Percentiles rank a stretch among this genome's conserved stretches.
These are phyloP conservation scores for Zygosaccharomyces siamensis DNA, from an alignment of 805 yeast genomes.

Conservation along the genomic window DNA sequence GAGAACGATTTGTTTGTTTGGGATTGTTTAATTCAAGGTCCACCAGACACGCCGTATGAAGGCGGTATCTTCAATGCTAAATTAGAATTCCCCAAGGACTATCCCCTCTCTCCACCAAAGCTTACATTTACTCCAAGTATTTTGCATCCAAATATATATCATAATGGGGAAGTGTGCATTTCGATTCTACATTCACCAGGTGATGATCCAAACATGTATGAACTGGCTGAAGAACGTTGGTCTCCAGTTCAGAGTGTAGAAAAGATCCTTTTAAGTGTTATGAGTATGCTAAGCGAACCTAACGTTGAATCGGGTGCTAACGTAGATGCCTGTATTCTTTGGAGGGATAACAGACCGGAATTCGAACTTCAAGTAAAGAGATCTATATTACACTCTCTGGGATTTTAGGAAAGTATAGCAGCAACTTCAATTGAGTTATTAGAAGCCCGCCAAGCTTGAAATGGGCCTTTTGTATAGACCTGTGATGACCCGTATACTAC, in stretches of 20 bases:
- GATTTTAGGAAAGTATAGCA: constrained; percentile 40
- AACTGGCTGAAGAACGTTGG: constrained; percentile 95
- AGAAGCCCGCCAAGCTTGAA: neutral
- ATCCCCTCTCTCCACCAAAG: constrained; percentile 78
- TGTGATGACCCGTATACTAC: constrained; percentile 1
- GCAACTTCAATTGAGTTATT: neutral
- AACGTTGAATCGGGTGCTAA: constrained; percentile 96
- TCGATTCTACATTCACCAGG: constrained; percentile 95
- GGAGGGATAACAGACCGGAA: constrained; percentile 78
- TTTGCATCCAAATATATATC: constrained; percentile 89
- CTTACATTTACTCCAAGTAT: constrained; percentile 74
- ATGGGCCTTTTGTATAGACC: neutral
- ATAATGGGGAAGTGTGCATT: constrained; percentile 94
- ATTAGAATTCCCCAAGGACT: constrained; percentile 68
- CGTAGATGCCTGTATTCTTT: constrained; percentile 69
- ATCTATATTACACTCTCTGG: constrained; percentile 68
- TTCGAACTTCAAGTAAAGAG: constrained; percentile 60
- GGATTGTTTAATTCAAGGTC: constrained; percentile 85
- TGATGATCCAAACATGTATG: constrained; percentile 94
- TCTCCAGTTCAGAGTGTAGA: constrained; percentile 98
- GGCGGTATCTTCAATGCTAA: constrained; percentile 83
- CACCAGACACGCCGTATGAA: constrained; percentile 77
- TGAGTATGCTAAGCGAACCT: constrained; percentile 96
- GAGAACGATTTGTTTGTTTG: constrained; percentile 72
- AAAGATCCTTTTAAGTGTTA: constrained; percentile 84